Percentiles rank a stretch among this genome's conserved stretches.
These are phyloP conservation scores for Ceratocystis harringtonii DNA, from an alignment of 2,329 filamentous ascomycete species.

Conservation along the genomic window DNA sequence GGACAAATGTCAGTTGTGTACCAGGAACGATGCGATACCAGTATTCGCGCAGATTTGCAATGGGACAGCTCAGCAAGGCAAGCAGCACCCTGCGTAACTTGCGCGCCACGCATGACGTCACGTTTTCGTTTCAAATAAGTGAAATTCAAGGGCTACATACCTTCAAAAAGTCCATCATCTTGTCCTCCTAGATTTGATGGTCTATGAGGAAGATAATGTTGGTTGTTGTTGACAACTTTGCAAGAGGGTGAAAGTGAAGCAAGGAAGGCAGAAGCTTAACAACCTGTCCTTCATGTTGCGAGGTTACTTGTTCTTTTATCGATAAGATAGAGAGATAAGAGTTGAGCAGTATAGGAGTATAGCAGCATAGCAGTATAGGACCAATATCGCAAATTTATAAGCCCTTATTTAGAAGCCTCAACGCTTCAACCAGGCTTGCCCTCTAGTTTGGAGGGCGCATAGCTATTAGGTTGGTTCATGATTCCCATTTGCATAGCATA, in stretches of 20 bases:
- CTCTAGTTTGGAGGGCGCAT: too few species aligned
- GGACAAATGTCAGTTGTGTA: conserved; percentile 13
- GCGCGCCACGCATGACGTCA: conserved; percentile 8
- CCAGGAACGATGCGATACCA: not conserved
- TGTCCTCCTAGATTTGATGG: conserved; percentile 8
- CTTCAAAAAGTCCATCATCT: conserved; percentile 16
- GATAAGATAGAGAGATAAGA: not conserved
- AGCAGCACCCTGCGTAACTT: not conserved
- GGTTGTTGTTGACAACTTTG: not conserved
- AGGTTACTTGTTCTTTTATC: not conserved
- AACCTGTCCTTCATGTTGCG: not conserved
- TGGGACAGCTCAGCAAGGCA: not conserved
- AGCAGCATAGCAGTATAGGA: not conserved
- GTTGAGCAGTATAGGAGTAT: not conserved
- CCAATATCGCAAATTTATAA: not conserved
- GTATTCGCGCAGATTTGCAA: not conserved
- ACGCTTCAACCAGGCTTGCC: not conserved
- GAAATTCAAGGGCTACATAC: conserved; percentile 1
- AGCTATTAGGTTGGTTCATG: too few species aligned
- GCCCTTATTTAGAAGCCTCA: not conserved
- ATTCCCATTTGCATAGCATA: too few species aligned
- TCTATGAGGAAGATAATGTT: not conserved
- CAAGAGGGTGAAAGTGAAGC: not conserved
- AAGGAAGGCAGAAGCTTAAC: conserved; percentile 1
- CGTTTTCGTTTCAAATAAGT: not conserved